These are phyloP conservation scores for Dryas alaskensis DNA, from an alignment of 306 rosid genomes.

Conservation along the genomic window DNA sequence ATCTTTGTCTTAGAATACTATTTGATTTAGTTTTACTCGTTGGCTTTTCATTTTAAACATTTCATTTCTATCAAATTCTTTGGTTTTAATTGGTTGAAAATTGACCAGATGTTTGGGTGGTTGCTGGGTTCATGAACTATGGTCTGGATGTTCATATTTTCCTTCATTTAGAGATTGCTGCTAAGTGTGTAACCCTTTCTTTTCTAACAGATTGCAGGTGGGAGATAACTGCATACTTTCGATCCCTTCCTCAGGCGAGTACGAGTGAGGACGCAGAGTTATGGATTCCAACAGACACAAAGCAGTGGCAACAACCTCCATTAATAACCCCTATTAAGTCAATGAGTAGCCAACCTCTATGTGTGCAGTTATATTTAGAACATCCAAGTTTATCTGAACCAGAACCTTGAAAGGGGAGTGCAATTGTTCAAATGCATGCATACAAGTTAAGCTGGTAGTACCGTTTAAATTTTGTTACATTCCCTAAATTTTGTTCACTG, in stretches of 20 bases:
- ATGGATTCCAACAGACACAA: constrained; percentile 78
- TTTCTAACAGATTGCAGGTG: constrained; percentile 57
- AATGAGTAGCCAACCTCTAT: constrained; percentile 59
- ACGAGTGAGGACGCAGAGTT: constrained; percentile 56
- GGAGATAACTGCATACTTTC: constrained; percentile 77
- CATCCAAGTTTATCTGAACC: constrained; percentile 68
- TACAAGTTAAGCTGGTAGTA: not conserved
- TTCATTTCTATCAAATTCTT: constrained; percentile 19
- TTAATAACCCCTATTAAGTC: constrained; percentile 69
- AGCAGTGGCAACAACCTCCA: constrained; percentile 84
- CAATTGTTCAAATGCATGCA: not conserved
- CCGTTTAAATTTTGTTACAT: no score
- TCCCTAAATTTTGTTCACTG: no score
- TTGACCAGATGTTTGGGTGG: not conserved
- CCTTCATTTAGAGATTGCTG: not conserved
- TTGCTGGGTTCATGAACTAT: constrained; percentile 15
- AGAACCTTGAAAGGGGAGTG: constrained; percentile 30
- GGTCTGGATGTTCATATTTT: constrained; percentile 23
- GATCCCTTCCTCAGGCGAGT: constrained; percentile 52
- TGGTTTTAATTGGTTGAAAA: not conserved
- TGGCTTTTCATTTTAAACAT: constrained; percentile 8
- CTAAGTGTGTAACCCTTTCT: constrained; percentile 1
- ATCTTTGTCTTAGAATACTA: not conserved
- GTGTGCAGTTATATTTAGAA: constrained; percentile 78
- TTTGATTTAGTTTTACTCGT: not conserved